phyloP scores from a whole-genome alignment of 2,329 filamentous ascomycete genomes.

The Remersonia thermophila region DNA sequence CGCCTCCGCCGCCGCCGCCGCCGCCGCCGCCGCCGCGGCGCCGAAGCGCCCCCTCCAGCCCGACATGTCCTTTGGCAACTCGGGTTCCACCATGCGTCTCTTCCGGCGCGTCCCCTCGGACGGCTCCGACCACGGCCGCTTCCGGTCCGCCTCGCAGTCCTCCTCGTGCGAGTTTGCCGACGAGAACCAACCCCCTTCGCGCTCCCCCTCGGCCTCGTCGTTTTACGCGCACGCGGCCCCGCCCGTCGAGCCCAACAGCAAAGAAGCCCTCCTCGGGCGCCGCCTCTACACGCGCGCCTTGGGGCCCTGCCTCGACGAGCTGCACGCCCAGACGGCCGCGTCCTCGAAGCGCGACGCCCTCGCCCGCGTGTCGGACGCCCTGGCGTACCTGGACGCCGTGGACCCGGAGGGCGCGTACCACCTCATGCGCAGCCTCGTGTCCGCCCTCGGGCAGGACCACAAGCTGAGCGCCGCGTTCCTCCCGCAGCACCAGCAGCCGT shows the following conservation, averaged over 20 bases:
- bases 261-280: conserved; percentile 73
- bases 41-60: conserved; percentile 71
- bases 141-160: conserved; percentile 25
- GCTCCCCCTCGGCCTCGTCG: too few relatives aligned
- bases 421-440: conserved; percentile 64
- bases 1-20: conserved; percentile 27
- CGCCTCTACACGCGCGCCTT: conserved; percentile 71
- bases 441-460: conserved; percentile 57
- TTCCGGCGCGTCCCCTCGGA: conserved; percentile 79
- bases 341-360: conserved; percentile 68
- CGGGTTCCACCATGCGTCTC: conserved; percentile 78
- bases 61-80: conserved; percentile 89
- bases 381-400: conserved; percentile 68
- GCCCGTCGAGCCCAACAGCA: conserved; percentile 49
- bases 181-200: conserved; percentile 51
- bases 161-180: conserved; percentile 27
- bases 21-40: conserved; percentile 32
- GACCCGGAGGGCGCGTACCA: conserved; percentile 88
- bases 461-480: conserved; percentile 47
- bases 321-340: conserved; percentile 64
- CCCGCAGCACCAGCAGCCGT: conserved; percentile 2
- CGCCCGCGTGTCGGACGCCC: conserved; percentile 72
- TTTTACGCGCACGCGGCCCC: conserved; percentile 25
- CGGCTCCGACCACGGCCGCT: conserved; percentile 35
- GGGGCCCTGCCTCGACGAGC: conserved; percentile 72